Evolutionary conservation across 2,329 filamentous ascomycete species (phyloP), one percentile per base, ranked within the genome.

Genomic region (Monosporascus ibericus): DNA sequence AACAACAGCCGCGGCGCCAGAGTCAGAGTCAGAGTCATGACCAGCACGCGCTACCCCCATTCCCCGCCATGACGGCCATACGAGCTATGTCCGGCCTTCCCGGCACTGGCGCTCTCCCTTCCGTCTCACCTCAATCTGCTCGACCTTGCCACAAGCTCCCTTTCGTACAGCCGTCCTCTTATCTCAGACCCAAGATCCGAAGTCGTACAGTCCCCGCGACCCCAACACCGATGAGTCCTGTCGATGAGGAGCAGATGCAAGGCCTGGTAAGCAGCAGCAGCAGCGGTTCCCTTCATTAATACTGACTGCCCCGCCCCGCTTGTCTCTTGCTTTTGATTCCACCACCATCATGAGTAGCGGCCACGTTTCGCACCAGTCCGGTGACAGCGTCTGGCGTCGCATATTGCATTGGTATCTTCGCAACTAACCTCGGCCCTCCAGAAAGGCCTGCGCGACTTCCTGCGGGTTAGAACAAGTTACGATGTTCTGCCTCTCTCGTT

Each of bases 401-500:
- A 27, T 39, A 22, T 38, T n/a, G 51, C 42, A 46, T 46, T 25
- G 42, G 24, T 1, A 25, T 27, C 25, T 42, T 48, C 22, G 37
- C 39, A 27, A 48, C 57, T 56, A 46, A 56, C 44, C 49, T 25
- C 47, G 36, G 51, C 39, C 49, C 52, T 63, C 59, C 72, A 95
- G 92, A 86, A 86, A 76, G 87, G 88, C 58, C 92, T 97, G 64
- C 88, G 94, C 72, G 89, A 96, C 63, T 99, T 99, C 74, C 85
- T 99, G 68, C 95, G 92, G 72, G 87, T 95, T 62, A 87, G 94
- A 67, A 97, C 90, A 37, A 96, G 92, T 70, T 99, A 99, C 77
- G 94, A 99, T 74, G 94, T 99, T 60, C 80, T 99, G 47, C 94
- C 94, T 18, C 83, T 99, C 55, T 96, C 92, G 61, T 99, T 95